Base-by-base conservation (phyloP, 495 filamentous ascomycete genomes). In the Penicillium arizonense region DNA sequence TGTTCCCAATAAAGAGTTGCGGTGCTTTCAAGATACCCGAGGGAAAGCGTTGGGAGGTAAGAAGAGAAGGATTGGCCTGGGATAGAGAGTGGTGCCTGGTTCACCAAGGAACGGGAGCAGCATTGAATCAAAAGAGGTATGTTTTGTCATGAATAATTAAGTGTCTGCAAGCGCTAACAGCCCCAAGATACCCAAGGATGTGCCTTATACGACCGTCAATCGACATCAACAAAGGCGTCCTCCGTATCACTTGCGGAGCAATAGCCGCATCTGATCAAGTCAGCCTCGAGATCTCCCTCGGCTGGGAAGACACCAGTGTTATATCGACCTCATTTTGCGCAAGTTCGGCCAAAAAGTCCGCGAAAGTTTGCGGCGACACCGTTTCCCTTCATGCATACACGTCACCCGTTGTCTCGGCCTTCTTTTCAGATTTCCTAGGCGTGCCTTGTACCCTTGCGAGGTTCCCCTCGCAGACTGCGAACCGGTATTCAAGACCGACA, bases 41-140 rank as follows among this genome's bases (percentile, higher is more conserved):
- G 1, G 81, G 72, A 7, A 69, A 70, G 20, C 62, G 75, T 16
- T 97, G 92, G 92, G 84, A 89, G 62, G 79, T 96, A 23, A 81
- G 77, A 42, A 70, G 75, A 13, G 87, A 95, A 69, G 92, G 92
- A 0, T 72, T 97, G 5, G 87, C 85, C 14, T 96, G 91, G 91
- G 92, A 97, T 66, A 75, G 91, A 44, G 92, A 97, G 70, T 97
- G 92, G 92, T 96, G 90, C 63, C 69, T 97, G 13, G 80, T 97
- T 13, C 90, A 96, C 64, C 82, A 86, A 61, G 88, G 89, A 8
- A 91, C 90, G 2, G 85, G 85, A 0, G 82, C 82, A 41, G 88
- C 85, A 0, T 69, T 97, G 43, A 92, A 79, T 55, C 90, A 95
- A 64, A 96, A 96, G 69, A 75, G 48, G 48, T 50, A 28, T 4